Base-by-base conservation (phyloP, 2,329 filamentous ascomycete genomes). In the Plectosphaerella cucumerina region DNA sequence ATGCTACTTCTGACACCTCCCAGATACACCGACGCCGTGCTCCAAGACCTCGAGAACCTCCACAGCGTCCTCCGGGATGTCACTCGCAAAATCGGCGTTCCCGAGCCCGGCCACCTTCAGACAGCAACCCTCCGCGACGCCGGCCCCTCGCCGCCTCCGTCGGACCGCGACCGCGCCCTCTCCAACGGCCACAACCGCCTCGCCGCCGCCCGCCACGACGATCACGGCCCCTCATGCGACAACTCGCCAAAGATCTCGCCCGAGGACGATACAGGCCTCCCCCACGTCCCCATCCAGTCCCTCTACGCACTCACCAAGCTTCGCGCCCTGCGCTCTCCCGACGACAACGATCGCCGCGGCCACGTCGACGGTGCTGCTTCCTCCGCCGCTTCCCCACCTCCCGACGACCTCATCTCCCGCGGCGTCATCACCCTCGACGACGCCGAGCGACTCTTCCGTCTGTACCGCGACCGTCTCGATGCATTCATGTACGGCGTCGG, bases 391-490 rank as follows among this genome's bases (percentile, higher is more conserved):
- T 3, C 37, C 9, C 37, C 26, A 31, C 26, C 26, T 31, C 43
- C 44, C 11, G 58, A 64, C 34, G 69, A 71, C 51, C 66, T 71
- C 4, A 67, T 71, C 17, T 60, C 67, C 1, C 60, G 61, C 0
- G 77, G 77, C 0, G 55, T 69, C 6, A 60, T 81, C 2, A 67
- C 73, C 1, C 48, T 76, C 4, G 65, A 70, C 3, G 76, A 80
- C 51, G 78, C 78, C 0, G 71, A 80, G 44, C 70, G 77, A 43
- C 62, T 81, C 0, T 81, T 80, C 56, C 62, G 67, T 3, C 67
- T 78, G 11, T 81, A 78, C 55, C 73, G 71, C 44, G 69, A 75
- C 44, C 73, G 71, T 0, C 71, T 80, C 51, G 77, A 80, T 55
- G 69, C 73, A 47, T 70, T 75, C 49, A 67, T 80, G 52, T 81